Base-by-base conservation (phyloP, 495 filamentous ascomycete genomes). In the Opeltia flavorubescens region DNA sequence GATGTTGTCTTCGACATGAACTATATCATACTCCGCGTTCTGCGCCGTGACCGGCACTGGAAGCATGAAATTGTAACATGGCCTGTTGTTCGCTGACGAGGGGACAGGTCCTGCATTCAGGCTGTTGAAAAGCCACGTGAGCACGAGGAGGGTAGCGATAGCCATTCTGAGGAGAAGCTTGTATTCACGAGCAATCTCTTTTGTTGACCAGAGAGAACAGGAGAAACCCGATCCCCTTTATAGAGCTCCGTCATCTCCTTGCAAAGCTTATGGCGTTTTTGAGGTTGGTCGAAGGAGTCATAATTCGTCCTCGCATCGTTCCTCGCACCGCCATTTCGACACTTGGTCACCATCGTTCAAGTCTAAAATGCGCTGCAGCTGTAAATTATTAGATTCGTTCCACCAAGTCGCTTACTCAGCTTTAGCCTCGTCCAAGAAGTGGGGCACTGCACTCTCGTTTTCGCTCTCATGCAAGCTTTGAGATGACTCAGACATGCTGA, bases 1-100 rank as follows among this genome's bases (percentile, higher is more conserved):
- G 44, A 46, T 35, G 44, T 46, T 35, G 44, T 35, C 21, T 20
- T 8, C 29, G 27, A 46, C 44, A 18, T 11, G 44, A 11, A 46
- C 29, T 6, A 33, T n/a, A 12, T 38, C 44, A 21, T 46, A 46
- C 18, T 46, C 44, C 21, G 44, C 44, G 35, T 46, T 13, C 29
- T 46, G 44, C 5, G 44, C 44, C 35, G 24, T 35, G 11, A 29
- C 44, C 4, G 24, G 27, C 15, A 46, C 44, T 8, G 25, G 26
- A 43, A 46, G 44, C 20, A 46, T 46, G 26, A 46, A 46, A 27
- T 42, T 35, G 7, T 5, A 5, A 21, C 44, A 46, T 38, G 44
- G 44, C 27, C 44, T 42, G 27, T 46, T 27, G 15, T 11, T 42
- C n/a, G 24, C 15, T 7, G 44, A 27, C 6, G 44, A 23, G 13